phyloP scores from a whole-genome alignment of 2,329 filamentous ascomycete genomes.

The Xylariaceae sp. region DNA sequence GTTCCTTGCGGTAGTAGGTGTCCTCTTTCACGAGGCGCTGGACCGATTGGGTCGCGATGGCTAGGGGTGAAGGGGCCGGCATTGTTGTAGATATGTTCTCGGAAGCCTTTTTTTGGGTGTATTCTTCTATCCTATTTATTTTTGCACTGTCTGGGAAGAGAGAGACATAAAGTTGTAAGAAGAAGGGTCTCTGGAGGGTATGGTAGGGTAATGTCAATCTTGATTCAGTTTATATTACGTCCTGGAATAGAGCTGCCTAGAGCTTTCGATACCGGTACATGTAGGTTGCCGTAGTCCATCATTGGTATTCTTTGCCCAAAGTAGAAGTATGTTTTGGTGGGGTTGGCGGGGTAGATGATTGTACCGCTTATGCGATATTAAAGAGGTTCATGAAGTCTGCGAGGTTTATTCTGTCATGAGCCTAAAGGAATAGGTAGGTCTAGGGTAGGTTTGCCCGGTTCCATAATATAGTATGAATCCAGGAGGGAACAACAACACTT shows the following conservation, averaged over 20 bases:
- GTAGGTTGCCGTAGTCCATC: neutral
- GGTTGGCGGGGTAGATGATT: slow-evolving; percentile 45
- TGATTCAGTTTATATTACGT: neutral
- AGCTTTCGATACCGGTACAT: neutral
- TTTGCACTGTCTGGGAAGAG: neutral
- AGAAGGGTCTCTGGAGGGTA: neutral
- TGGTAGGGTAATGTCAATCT: neutral
- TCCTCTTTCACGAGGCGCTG: slow-evolving; percentile 91
- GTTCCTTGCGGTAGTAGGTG: slow-evolving; percentile 86
- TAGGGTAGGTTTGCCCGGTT: too few relatives aligned
- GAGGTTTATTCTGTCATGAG: too few relatives aligned
- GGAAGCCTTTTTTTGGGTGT: neutral
- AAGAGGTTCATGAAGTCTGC: neutral
- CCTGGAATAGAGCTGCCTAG: slow-evolving; percentile 30
- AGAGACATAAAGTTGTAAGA: neutral
- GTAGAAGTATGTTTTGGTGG: slow-evolving; percentile 43
- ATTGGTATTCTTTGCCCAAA: slow-evolving; percentile 19
- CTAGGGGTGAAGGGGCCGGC: slow-evolving; percentile 77
- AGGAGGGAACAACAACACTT: too few relatives aligned
- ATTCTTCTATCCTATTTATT: neutral
- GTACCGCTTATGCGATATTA: neutral
- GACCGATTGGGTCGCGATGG: slow-evolving; percentile 81
- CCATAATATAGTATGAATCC: too few relatives aligned
- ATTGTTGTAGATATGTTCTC: slow-evolving; percentile 60
- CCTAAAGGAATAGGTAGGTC: too few relatives aligned